Base-by-base conservation (phyloP, 2,329 filamentous ascomycete genomes). In the Chaetomium sp. region DNA sequence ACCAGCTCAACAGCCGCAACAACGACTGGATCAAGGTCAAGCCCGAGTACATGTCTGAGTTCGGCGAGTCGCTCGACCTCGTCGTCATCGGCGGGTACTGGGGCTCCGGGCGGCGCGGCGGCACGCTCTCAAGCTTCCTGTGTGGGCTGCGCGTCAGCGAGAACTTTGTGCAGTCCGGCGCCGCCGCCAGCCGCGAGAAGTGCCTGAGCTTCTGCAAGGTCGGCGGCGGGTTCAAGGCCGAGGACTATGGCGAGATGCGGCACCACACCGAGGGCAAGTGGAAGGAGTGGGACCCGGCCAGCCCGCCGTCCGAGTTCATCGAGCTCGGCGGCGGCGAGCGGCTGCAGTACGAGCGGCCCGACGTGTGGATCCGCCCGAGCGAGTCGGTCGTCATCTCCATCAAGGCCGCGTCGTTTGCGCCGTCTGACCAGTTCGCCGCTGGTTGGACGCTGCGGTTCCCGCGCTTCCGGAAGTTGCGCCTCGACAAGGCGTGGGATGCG, bases 21-120 rank as follows among this genome's bases (percentile, higher is more conserved):
- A 91, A 96, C 71, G 92, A 97, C 76, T 99, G 95, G 95, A 90
- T 97, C 78, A 99, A 99, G 75, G 93, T 99, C 9, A 99, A 99
- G 73, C 95, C 95, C 1, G 95, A 99, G 69, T 99, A 99, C 76
- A 97, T 98, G 93, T 89, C 89, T 2, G 94, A 97, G 68, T 97
- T 95, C 75, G 95, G 95, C 67, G 94, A 98, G 77, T 92, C 90
- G 0, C 85, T 99, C 3, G 95, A 99, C 74, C 92, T 93, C 69
- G 80, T 97, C 16, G 83, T 99, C 19, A 87, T 99, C 60, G 95
- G 94, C 62, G 95, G 92, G 9, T 98, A 97, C 78, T 99, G 91
- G 74, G 95, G 95, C 16, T 91, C 90, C 33, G 95, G 95, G 0
- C 87, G 85, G 63, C 87, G 95, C 56, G 95, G 95, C 57, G 95